Percentiles rank a stretch among this genome's conserved stretches.
phyloP scores from a whole-genome alignment of 2,329 filamentous ascomycete genomes.

The Xylariaceae sp. region DNA sequence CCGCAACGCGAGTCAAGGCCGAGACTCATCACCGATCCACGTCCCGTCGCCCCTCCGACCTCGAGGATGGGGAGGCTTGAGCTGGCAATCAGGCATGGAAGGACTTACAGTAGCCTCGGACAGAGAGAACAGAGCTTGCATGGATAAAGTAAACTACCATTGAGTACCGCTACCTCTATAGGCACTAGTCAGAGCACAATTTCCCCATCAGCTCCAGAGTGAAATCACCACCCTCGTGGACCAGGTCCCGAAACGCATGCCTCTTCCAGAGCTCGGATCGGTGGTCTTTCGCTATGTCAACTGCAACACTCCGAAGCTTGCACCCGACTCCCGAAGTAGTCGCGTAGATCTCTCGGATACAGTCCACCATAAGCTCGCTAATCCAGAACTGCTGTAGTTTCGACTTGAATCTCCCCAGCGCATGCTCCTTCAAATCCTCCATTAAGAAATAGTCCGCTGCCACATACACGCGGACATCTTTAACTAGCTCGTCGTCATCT shows the following conservation, averaged over 20 bases:
- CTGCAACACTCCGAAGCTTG: constrained; percentile 8
- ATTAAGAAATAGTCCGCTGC: constrained; percentile 16
- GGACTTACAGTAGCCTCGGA: too few relatives aligned
- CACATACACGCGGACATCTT: constrained; percentile 11
- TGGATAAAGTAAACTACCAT: too few relatives aligned
- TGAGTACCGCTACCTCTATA: too few relatives aligned
- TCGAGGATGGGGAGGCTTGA: not conserved
- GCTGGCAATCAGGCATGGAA: too few relatives aligned
- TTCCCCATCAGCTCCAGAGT: constrained; percentile 2
- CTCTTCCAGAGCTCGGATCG: constrained; percentile 2
- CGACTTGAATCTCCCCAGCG: constrained; percentile 6
- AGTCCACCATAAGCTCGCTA: constrained; percentile 7
- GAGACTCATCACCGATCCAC: not conserved
- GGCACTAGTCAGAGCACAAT: too few relatives aligned
- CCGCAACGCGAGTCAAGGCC: not conserved
- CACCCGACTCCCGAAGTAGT: constrained; percentile 1
- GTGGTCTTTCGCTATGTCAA: not conserved
- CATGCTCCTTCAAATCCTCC: constrained; percentile 10
- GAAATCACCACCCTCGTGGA: constrained; percentile 8
- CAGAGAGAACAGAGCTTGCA: too few relatives aligned
- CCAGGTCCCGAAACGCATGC: constrained; percentile 7
- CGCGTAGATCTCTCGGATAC: constrained; percentile 15
- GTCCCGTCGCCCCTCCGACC: not conserved
- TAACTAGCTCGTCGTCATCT: constrained; percentile 13
- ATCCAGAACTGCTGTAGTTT: constrained; percentile 8